Evolutionary conservation across 2,329 filamentous ascomycete species (phyloP).

Genomic region (Rutstroemia sp.): DNA sequence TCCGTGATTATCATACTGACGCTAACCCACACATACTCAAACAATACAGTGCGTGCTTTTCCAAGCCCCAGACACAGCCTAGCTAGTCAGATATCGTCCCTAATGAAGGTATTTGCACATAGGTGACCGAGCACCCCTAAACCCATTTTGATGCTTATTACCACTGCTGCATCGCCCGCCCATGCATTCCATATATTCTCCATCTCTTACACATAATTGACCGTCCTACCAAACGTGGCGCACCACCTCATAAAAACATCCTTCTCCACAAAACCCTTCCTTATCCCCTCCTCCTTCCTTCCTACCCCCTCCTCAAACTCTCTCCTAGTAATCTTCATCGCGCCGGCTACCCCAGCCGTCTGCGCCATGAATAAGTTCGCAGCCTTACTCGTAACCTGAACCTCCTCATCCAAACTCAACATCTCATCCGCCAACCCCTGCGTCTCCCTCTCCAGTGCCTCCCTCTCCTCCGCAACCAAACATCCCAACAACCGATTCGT

Average conservation of each 20-base stretch:
- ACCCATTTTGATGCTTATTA: too few species aligned
- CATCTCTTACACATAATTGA: neutral
- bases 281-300: neutral
- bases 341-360: slow-evolving; percentile 1
- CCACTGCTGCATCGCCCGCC: neutral
- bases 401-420: slow-evolving; percentile 24
- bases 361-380: slow-evolving; percentile 3
- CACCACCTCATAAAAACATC: slow-evolving; percentile 1
- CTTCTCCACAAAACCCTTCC: slow-evolving; percentile 1
- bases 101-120: too few species aligned
- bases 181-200: neutral
- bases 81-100: too few species aligned
- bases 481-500: slow-evolving; percentile 17
- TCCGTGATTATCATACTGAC: too few species aligned
- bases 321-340: neutral
- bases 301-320: neutral
- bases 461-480: slow-evolving; percentile 13
- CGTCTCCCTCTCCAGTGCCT: slow-evolving; percentile 24
- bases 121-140: too few species aligned
- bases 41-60: too few species aligned
- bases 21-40: too few species aligned
- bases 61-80: too few species aligned
- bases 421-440: slow-evolving; percentile 26
- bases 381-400: slow-evolving; percentile 4
- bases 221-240: slow-evolving; percentile 1